A percentile compares a stretch with the other conserved stretches of the same genome.
These are phyloP conservation scores for Vitis hybrid DNA, from an alignment of 177 flowering plant genomes.

Conservation along the genomic window DNA sequence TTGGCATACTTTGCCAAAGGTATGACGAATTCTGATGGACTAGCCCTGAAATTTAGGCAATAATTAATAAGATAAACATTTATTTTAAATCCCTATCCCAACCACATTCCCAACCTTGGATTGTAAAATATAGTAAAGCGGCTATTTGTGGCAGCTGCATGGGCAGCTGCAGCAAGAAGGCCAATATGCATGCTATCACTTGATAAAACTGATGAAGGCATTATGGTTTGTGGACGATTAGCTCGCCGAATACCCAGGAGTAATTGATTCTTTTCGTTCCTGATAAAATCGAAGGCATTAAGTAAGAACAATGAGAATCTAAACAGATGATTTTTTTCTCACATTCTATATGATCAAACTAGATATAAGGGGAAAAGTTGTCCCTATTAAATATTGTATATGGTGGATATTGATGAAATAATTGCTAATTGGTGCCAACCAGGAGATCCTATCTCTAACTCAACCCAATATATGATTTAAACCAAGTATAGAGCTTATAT, in stretches of 20 bases:
- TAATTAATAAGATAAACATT: background rate
- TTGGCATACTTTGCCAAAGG: constrained; percentile 44
- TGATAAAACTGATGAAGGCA: constrained; percentile 53
- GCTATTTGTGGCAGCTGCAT: constrained; percentile 52
- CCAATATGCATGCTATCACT: constrained; percentile 59
- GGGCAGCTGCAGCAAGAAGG: constrained; percentile 57
- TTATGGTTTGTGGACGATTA: constrained; percentile 44
- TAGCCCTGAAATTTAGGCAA: constrained; percentile 32
- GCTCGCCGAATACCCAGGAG: constrained; percentile 51
- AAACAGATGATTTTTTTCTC: too few relatives aligned
- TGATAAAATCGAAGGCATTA: constrained; percentile 9
- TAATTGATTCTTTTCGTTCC: constrained; percentile 52
- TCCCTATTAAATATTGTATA: too few relatives aligned
- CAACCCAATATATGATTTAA: too few relatives aligned
- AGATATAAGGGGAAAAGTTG: too few relatives aligned
- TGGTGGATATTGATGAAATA: too few relatives aligned
- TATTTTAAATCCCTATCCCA: background rate
- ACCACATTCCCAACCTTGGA: constrained; percentile 32
- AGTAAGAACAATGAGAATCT: background rate
- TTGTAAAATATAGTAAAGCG: constrained; percentile 48
- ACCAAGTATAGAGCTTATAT: too few relatives aligned
- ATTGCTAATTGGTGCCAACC: too few relatives aligned
- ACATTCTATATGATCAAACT: too few relatives aligned
- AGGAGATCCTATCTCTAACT: too few relatives aligned
- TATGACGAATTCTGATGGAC: constrained; percentile 54